Evolutionary conservation across 2,329 filamentous ascomycete species (phyloP).

Genomic region (Ascochyta rabiei): DNA sequence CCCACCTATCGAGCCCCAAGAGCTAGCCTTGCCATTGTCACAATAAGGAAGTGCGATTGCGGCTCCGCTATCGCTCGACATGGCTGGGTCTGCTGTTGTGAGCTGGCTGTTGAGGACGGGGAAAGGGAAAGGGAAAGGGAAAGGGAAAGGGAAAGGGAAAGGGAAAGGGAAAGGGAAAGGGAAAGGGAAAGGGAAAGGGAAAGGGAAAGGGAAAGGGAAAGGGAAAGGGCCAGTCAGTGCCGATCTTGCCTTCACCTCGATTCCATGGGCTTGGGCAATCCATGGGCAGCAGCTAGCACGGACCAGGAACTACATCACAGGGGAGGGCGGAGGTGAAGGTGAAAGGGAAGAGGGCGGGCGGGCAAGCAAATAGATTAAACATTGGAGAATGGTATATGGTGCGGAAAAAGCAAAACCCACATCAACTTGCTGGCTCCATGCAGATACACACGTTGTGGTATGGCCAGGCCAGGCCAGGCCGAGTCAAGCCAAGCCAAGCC

Average conservation of each 20-base stretch:
- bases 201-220: too few relatives aligned
- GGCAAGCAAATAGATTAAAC: slow-evolving; percentile 16
- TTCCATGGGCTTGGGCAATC: background rate
- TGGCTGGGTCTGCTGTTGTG: background rate
- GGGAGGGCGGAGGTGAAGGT: background rate
- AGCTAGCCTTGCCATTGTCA: background rate
- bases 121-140: background rate
- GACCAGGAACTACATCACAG: too few relatives aligned
- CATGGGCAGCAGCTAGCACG: background rate
- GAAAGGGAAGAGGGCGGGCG: too few relatives aligned
- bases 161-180: too few relatives aligned
- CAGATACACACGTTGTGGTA: too few relatives aligned
- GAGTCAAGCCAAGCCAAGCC: too few relatives aligned
- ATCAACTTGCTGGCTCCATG: too few relatives aligned
- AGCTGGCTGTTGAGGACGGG: background rate
- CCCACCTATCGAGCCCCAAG: too few relatives aligned
- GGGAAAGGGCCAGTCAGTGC: too few relatives aligned
- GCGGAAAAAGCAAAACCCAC: background rate
- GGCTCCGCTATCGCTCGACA: background rate
- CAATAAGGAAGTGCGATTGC: background rate
- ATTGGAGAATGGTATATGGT: slow-evolving; percentile 21
- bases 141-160: too few relatives aligned
- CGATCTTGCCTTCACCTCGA: background rate
- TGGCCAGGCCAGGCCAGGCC: too few relatives aligned
- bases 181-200: too few relatives aligned